These are phyloP conservation scores for Ailanthus altissimus DNA, from an alignment of 345 rosid species.

Conservation along the genomic window DNA sequence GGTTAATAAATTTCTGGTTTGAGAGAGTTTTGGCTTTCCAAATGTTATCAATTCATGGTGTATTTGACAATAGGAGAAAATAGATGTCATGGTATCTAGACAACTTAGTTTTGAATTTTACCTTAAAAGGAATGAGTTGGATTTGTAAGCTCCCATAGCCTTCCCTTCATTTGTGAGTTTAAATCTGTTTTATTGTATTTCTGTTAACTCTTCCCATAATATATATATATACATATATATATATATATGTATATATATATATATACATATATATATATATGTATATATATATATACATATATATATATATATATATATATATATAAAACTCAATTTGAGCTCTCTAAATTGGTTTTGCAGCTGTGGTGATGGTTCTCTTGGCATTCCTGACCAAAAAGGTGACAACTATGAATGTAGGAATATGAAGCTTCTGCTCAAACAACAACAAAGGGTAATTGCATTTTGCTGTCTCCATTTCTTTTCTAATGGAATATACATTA, in stretches of 20 bases:
- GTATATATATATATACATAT: too few relatives aligned
- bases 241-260: too few relatives aligned
- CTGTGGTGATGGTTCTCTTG: conserved; percentile 97
- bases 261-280: too few relatives aligned
- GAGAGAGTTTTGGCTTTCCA: background rate
- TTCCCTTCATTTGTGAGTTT: background rate
- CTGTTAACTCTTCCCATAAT: background rate
- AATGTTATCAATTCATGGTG: background rate
- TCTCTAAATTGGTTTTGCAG: conserved; percentile 46
- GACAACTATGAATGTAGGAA: conserved; percentile 98
- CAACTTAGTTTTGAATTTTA: background rate
- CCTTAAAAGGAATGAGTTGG: background rate
- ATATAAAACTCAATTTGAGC: conserved; percentile 25
- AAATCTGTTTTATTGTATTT: background rate
- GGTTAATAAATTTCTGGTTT: background rate
- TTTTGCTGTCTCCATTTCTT: conserved; percentile 6
- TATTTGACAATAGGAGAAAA: background rate
- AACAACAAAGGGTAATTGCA: conserved; percentile 81
- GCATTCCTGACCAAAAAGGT: conserved; percentile 91
- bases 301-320: too few relatives aligned
- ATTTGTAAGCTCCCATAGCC: background rate
- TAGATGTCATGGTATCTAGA: background rate
- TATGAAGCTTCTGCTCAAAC: conserved; percentile 98
- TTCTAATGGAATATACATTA: background rate
- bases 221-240: too few relatives aligned